Percentiles rank a stretch among this genome's conserved stretches.
phyloP scores from a whole-genome alignment of 2,329 filamentous ascomycete genomes.

The Aspergillus spinulosporus region DNA sequence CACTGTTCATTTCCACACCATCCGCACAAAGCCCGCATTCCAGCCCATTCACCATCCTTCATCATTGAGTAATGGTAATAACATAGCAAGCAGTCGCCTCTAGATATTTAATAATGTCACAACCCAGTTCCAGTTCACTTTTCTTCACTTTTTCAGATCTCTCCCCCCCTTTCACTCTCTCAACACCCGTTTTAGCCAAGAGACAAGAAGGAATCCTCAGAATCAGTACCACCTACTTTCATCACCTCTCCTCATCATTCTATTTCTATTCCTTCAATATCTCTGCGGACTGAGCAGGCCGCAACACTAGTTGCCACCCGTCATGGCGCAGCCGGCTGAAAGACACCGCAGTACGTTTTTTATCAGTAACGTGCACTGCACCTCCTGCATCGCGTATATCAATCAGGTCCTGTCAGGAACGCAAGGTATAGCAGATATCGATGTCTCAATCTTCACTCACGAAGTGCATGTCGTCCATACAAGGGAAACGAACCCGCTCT shows the following conservation, averaged over 20 bases:
- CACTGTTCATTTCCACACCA: conserved; percentile 4
- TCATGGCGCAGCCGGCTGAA: conserved; percentile 21
- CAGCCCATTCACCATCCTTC: conserved; percentile 8
- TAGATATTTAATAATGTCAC: background rate
- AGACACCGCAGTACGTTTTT: conserved; percentile 38
- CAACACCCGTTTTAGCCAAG: background rate
- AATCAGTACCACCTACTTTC: background rate
- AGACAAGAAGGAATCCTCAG: background rate
- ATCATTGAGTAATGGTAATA: conserved; percentile 7
- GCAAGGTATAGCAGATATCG: conserved; percentile 37
- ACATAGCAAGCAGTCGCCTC: background rate
- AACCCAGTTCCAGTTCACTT: background rate
- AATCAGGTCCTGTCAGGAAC: conserved; percentile 44
- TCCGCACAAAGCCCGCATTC: conserved; percentile 38
- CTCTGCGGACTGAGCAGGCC: background rate
- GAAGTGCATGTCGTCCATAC: conserved; percentile 46
- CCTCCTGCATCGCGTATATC: conserved; percentile 50
- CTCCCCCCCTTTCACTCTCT: background rate
- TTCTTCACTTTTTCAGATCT: background rate
- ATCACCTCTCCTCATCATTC: background rate
- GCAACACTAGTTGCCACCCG: conserved; percentile 2
- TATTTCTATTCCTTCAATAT: background rate
- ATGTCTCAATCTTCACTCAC: conserved; percentile 47
- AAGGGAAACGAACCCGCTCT: conserved; percentile 29
- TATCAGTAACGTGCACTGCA: conserved; percentile 51